Conservation (phyloP, 2,329 filamentous ascomycete genomes). For the Pseudogymnoascus sp. region DNA sequence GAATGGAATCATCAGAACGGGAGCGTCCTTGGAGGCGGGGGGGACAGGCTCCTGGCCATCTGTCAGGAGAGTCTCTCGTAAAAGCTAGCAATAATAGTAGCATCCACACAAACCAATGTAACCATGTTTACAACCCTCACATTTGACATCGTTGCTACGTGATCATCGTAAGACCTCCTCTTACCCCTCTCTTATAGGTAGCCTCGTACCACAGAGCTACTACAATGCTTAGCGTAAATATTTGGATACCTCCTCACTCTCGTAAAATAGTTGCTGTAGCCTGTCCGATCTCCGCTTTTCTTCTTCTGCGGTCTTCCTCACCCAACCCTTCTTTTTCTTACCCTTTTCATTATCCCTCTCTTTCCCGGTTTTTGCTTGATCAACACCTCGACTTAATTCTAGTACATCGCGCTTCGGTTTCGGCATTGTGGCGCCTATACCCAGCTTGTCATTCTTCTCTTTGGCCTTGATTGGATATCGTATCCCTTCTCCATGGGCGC, state of each 20-base stretch:
- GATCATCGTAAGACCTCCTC: not conserved
- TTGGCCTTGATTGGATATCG: slow-evolving; percentile 65
- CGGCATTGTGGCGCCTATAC: slow-evolving; percentile 54
- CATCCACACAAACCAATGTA: not conserved
- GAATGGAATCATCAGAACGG: not conserved
- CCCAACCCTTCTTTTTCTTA: slow-evolving; percentile 56
- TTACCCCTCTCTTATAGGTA: not conserved
- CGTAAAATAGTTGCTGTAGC: slow-evolving; percentile 66
- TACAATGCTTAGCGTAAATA: slow-evolving; percentile 45
- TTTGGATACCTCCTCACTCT: slow-evolving; percentile 65
- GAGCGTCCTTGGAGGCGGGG: not conserved
- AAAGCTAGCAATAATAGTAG: not conserved
- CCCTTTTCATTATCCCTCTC: slow-evolving; percentile 45
- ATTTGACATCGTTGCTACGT: not conserved
- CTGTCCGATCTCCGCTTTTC: slow-evolving; percentile 57
- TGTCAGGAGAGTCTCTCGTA: not conserved
- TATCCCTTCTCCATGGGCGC: slow-evolving; percentile 61
- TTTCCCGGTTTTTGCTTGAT: slow-evolving; percentile 27
- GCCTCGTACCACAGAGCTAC: not conserved
- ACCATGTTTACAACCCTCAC: not conserved
- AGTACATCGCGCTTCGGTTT: slow-evolving; percentile 22
- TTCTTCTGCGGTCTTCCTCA: slow-evolving; percentile 54
- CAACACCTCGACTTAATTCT: not conserved
- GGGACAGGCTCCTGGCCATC: not conserved
- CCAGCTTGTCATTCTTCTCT: slow-evolving; percentile 67